Base-by-base conservation (phyloP, 306 rosid species). In the Trifolium pratense region DNA sequence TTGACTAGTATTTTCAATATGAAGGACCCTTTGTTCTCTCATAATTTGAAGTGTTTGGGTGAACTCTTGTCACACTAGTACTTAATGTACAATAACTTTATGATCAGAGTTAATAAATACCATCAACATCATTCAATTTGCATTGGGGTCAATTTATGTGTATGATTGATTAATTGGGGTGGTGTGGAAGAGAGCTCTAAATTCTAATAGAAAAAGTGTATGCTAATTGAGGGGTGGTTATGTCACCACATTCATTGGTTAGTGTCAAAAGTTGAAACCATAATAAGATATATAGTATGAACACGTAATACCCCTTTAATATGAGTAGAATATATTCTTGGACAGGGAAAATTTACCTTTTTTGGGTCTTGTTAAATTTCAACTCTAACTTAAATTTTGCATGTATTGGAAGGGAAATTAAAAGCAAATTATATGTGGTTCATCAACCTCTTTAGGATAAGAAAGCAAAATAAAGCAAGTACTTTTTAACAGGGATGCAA, bases 11-110 rank as follows among this genome's bases (percentile, higher is more conserved):
- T 75, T 67, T 29, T 81, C 83, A 39, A 69, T 66, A 15, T 76
- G 79, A 52, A 63, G 77, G 6, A 71, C 76, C 17, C 72, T 42
- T 70, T 73, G 85, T 66, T 75, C 77, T 88, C 78, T 79, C 79
- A 79, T 71, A 7, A 15, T 79, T 84, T 84, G 78, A 79, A 53
- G 88, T 89, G 88, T 80, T 85, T 89, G 91, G 84, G 82, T 49
- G 84, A 87, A 83, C 82, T 70, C 39, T 80, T 39, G 25, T 52
- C 59, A 18, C 9, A 59, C 17, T 45, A 73, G 18, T 73, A 66
- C 72, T 62, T 75, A 63, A 39, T 42, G 76, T 70, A 74, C 34
- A 59, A 74, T 11, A 58, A 68, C 63, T 62, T 8, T 68, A 49
- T 73, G 45, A 56, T 52, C 59, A 18, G 42, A 18, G 42, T 14